A percentile compares a stretch with the other conserved stretches of the same genome.
Conservation (phyloP, 306 rosid species). For the Dalbergia cochinchinensis region DNA sequence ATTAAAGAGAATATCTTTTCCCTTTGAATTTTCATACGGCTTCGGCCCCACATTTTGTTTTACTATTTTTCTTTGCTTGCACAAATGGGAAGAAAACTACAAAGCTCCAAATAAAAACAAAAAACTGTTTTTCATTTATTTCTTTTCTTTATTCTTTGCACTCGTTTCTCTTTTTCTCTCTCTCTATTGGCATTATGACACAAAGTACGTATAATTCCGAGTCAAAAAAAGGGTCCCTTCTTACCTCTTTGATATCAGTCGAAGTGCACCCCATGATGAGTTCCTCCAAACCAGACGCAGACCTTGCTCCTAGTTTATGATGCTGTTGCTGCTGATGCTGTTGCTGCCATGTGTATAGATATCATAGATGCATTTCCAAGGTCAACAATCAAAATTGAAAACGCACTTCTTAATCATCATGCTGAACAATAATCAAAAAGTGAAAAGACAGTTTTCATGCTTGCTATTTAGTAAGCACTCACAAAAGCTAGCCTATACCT, state of each 20-base stretch:
- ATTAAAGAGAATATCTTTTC: constrained; percentile 14
- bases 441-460: constrained; percentile 58
- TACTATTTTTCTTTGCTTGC: constrained; percentile 11
- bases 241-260: constrained; percentile 81
- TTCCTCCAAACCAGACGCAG: constrained; percentile 96
- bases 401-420: constrained; percentile 51
- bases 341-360: constrained; percentile 53
- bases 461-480: constrained; percentile 45
- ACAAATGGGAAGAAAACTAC: constrained; percentile 4
- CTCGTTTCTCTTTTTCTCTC: constrained; percentile 30
- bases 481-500: constrained; percentile 23
- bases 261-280: constrained; percentile 99
- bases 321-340: constrained; percentile 67
- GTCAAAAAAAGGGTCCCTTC: constrained; percentile 65
- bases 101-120: background rate
- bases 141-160: constrained; percentile 24
- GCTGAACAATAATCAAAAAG: constrained; percentile 57
- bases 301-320: constrained; percentile 83
- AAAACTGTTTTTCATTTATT: constrained; percentile 43
- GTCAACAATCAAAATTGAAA: constrained; percentile 42
- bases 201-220: constrained; percentile 62
- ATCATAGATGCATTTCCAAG: constrained; percentile 40
- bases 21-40: constrained; percentile 42
- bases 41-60: constrained; percentile 38
- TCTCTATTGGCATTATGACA: constrained; percentile 49